A percentile compares a stretch with the other conserved stretches of the same genome.
phyloP scores from a whole-genome alignment of 495 filamentous ascomycete genomes.

The Penicillium paxilli region DNA sequence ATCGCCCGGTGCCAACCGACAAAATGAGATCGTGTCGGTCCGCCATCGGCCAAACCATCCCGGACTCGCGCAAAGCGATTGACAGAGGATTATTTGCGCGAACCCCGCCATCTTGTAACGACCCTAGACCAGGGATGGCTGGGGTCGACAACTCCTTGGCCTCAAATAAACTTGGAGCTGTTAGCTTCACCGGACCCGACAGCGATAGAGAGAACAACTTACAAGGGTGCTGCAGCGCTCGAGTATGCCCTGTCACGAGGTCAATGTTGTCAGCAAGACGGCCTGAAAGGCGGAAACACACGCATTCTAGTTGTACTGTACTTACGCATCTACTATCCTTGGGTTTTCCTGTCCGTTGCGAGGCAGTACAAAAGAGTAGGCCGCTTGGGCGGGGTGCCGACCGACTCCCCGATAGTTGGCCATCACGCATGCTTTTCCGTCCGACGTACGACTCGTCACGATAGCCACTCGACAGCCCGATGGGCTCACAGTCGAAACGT shows the following conservation, averaged over 20 bases:
- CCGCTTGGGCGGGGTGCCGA: not conserved
- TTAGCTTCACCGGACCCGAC: conserved; percentile 2
- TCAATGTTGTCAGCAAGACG: not conserved
- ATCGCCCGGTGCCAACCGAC: conserved; percentile 32
- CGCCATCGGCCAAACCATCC: conserved; percentile 28
- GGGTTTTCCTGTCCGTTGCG: conserved; percentile 7
- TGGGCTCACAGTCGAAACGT: conserved; percentile 2
- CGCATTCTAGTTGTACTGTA: not conserved
- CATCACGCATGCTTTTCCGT: conserved; percentile 18
- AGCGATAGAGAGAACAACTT: not conserved
- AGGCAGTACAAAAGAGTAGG: conserved; percentile 19
- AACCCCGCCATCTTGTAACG: conserved; percentile 39
- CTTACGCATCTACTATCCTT: conserved; percentile 19
- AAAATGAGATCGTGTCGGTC: conserved; percentile 27
- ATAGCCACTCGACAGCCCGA: conserved; percentile 13
- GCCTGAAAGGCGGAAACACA: not conserved
- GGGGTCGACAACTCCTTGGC: conserved; percentile 29
- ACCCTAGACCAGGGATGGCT: conserved; percentile 27
- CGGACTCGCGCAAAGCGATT: conserved; percentile 27
- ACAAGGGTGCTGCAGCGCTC: conserved; percentile 24
- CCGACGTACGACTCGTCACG: conserved; percentile 17
- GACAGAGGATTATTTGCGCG: conserved; percentile 31
- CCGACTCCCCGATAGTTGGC: conserved; percentile 20
- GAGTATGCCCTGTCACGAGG: not conserved
- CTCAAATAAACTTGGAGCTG: conserved; percentile 24